These are phyloP conservation scores for Apiotrichum montevideense DNA, from an alignment of 1,284 basidiomycete genomes.

Conservation along the genomic window DNA sequence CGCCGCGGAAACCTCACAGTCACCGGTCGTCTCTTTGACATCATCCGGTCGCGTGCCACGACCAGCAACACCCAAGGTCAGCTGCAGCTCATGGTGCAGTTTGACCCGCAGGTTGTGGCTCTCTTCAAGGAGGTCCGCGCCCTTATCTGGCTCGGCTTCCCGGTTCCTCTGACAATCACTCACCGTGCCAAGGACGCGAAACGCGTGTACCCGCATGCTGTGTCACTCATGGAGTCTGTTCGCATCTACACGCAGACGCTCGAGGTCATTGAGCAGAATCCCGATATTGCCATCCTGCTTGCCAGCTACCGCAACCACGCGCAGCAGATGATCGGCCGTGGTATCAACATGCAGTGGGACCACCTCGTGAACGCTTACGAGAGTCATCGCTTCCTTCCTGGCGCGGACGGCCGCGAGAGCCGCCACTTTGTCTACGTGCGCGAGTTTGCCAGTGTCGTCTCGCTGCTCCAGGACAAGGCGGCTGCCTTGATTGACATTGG, in stretches of 20 bases:
- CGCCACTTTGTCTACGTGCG: conserved; percentile 88
- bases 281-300: conserved; percentile 84
- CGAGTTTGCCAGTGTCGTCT: conserved; percentile 88
- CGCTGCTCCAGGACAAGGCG: conserved; percentile 87
- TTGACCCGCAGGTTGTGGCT: conserved; percentile 95
- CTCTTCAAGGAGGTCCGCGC: conserved; percentile 98
- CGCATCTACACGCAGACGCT: conserved; percentile 92
- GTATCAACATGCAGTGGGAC: conserved; percentile 91
- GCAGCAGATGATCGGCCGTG: conserved; percentile 81
- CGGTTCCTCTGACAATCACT: conserved; percentile 86
- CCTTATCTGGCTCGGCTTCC: conserved; percentile 89
- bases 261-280: conserved; percentile 79
- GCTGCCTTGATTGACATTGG: conserved; percentile 88
- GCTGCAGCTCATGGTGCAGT: conserved; percentile 88
- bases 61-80: conserved; percentile 55
- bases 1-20: conserved; percentile 73
- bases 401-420: conserved; percentile 68
- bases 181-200: conserved; percentile 98
- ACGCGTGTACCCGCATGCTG: conserved; percentile 94
- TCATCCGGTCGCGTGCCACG: conserved; percentile 64
- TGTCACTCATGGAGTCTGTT: conserved; percentile 96
- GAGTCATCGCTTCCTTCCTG: conserved; percentile 63
- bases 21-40: conserved; percentile 92
- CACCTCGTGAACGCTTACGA: conserved; percentile 91
- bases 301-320: conserved; percentile 86